A percentile compares a stretch with the other conserved stretches of the same genome.
Conservation (phyloP, 192 early-diverging fungal genomes). For the Gamsiella multidivaricata region DNA sequence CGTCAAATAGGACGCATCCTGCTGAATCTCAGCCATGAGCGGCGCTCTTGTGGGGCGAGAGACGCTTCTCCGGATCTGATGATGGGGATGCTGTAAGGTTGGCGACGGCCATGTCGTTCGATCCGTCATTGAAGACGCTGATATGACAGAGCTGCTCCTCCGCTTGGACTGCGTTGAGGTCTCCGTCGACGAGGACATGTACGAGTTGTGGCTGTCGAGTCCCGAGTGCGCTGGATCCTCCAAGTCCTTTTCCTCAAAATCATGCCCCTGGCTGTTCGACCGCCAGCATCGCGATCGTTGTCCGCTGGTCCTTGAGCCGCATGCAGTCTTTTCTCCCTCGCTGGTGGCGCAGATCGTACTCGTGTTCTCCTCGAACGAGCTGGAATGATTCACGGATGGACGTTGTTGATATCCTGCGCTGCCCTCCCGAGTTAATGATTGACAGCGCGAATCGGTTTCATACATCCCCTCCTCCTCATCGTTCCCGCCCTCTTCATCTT, state of each 20-base stretch:
- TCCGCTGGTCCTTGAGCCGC: slow-evolving; percentile 21
- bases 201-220: slow-evolving; percentile 7
- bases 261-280: background rate
- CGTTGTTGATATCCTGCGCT: background rate
- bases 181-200: background rate
- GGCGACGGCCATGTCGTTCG: slow-evolving; percentile 26
- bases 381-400: background rate
- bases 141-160: slow-evolving; percentile 25
- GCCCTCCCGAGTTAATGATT: background rate
- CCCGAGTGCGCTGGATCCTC: slow-evolving; percentile 3
- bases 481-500: slow-evolving; percentile 1
- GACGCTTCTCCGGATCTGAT: slow-evolving; percentile 3
- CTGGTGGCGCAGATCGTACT: slow-evolving; percentile 27
- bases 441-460: slow-evolving; percentile 4
- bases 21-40: slow-evolving; percentile 17
- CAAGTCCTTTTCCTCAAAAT: slow-evolving; percentile 10
- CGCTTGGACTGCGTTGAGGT: slow-evolving; percentile 18
- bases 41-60: slow-evolving; percentile 11
- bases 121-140: slow-evolving; percentile 7
- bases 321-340: slow-evolving; percentile 20
- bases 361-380: slow-evolving; percentile 11
- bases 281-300: slow-evolving; percentile 15
- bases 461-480: slow-evolving; percentile 5
- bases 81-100: slow-evolving; percentile 13
- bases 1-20: slow-evolving; percentile 5